These are phyloP conservation scores for Corylus americana DNA, from an alignment of 306 rosid genomes.

Conservation along the genomic window DNA sequence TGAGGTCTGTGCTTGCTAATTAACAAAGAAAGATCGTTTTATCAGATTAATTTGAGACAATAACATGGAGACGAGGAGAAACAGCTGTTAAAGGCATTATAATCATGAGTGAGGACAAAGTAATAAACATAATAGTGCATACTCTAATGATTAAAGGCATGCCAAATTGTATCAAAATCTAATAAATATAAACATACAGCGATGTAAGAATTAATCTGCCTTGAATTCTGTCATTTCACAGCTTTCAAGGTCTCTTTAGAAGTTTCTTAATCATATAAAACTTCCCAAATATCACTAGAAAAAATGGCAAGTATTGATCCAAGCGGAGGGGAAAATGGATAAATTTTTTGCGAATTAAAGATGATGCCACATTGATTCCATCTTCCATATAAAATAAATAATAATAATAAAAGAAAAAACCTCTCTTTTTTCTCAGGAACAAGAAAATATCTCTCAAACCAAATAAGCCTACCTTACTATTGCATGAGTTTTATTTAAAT, in stretches of 20 bases:
- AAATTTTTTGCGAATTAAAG: background rate
- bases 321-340: no score
- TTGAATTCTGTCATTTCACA: background rate
- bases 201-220: background rate
- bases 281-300: background rate
- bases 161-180: background rate
- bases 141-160: background rate
- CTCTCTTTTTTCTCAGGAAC: background rate
- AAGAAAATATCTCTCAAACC: background rate
- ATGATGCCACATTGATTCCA: no score
- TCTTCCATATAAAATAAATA: no score
- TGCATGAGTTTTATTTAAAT: background rate
- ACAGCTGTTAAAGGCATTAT: background rate
- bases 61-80: conserved; percentile 4
- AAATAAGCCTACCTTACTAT: background rate
- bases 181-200: background rate
- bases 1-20: conserved; percentile 49
- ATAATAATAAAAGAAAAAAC: background rate
- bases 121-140: background rate
- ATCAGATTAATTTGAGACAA: conserved; percentile 6
- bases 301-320: background rate
- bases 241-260: background rate
- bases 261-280: background rate
- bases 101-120: background rate
- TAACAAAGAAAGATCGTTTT: conserved; percentile 29